Evolutionary conservation across 1,284 basidiomycete species (phyloP).

Genomic region (Tremellales sp.): DNA sequence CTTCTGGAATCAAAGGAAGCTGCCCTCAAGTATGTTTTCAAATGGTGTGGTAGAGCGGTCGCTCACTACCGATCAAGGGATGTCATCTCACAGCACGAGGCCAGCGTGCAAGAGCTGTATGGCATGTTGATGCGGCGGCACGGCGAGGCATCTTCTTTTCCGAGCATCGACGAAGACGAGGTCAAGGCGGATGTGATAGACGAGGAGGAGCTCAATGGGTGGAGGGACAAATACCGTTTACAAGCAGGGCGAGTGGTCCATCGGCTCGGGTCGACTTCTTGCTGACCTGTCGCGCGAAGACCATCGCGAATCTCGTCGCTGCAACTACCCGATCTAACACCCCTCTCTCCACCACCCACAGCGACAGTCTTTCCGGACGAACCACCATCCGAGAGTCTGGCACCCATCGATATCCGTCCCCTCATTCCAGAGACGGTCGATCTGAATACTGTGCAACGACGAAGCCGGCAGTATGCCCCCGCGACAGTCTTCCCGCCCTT

Average conservation of each 20-base stretch:
- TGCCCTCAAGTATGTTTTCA: constrained; percentile 18
- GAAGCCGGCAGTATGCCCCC: constrained; percentile 10
- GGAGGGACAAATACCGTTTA: constrained; percentile 32
- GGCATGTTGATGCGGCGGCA: constrained; percentile 28
- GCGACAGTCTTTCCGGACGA: constrained; percentile 39
- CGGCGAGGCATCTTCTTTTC: constrained; percentile 19
- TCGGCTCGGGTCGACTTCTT: background rate
- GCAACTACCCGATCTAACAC: constrained; percentile 28
- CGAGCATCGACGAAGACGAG: constrained; percentile 18
- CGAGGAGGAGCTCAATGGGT: constrained; percentile 25
- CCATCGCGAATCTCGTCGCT: constrained; percentile 25
- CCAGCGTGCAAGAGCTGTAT: constrained; percentile 28
- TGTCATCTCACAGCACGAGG: constrained; percentile 28
- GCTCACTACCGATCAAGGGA: constrained; percentile 16
- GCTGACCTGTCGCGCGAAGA: constrained; percentile 10
- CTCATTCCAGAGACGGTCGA: background rate
- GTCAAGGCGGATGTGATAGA: constrained; percentile 14
- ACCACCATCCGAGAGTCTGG: constrained; percentile 1
- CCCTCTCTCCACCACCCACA: constrained; percentile 29
- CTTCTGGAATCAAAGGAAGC: constrained; percentile 21
- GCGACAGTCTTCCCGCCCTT: constrained; percentile 12
- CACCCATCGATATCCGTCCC: background rate
- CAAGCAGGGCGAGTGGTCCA: constrained; percentile 21
- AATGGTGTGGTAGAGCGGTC: background rate
- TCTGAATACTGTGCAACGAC: constrained; percentile 13